Evolutionary conservation across 202 grass and related monocot species (phyloP).

Genomic region (Hordeum pubiflorum): DNA sequence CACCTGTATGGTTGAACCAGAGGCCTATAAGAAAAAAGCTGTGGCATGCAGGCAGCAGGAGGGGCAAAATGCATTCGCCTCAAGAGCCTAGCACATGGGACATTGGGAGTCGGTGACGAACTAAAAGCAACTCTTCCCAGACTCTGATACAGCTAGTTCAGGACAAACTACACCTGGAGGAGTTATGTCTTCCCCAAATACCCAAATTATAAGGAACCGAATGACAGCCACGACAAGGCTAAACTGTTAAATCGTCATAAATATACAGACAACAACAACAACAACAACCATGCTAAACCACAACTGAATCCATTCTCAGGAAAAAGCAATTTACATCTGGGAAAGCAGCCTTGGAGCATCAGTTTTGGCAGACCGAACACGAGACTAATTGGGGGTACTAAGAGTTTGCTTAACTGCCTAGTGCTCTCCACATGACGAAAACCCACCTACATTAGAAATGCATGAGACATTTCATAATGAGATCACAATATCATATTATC

Average conservation of each 20-base stretch:
- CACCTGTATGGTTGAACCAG: background rate
- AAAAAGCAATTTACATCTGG: slow-evolving; percentile 42
- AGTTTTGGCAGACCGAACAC: slow-evolving; percentile 22
- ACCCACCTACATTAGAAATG: slow-evolving; percentile 1
- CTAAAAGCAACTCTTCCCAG: slow-evolving; percentile 5
- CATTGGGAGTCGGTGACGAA: background rate
- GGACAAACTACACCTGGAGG: slow-evolving; percentile 1
- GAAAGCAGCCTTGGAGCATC: slow-evolving; percentile 19
- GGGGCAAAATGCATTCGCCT: background rate
- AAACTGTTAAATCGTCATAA: slow-evolving; percentile 45
- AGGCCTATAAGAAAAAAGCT: background rate
- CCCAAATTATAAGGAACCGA: slow-evolving; percentile 28
- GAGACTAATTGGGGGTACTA: background rate
- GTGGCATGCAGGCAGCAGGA: background rate
- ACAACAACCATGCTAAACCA: slow-evolving; percentile 19
- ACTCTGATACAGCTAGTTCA: background rate
- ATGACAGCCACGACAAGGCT: slow-evolving; percentile 14
- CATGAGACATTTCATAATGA: background rate
- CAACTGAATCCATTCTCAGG: slow-evolving; percentile 27
- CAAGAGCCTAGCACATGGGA: background rate
- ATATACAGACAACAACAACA: slow-evolving; percentile 37
- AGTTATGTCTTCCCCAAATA: slow-evolving; percentile 29
- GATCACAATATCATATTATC: background rate
- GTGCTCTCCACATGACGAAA: background rate
- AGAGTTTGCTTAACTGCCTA: slow-evolving; percentile 16